A percentile compares a stretch with the other conserved stretches of the same genome.
Conservation (phyloP, 306 rosid genomes). For the Herpetospermum pedunculosum region DNA sequence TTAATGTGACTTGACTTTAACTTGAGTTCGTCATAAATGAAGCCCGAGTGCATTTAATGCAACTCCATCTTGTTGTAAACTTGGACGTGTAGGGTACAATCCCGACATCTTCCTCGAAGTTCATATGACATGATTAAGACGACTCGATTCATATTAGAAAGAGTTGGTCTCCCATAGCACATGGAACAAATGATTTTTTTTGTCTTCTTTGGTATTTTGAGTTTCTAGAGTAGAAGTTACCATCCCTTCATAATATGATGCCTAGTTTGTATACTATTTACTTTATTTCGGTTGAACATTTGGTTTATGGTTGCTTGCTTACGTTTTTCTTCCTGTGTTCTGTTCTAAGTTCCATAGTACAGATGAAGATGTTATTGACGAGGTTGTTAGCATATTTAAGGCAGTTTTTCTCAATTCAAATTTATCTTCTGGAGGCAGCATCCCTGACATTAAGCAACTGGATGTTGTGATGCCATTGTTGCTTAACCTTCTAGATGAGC, state of each 20-base stretch:
- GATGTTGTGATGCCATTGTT: slow-evolving; percentile 47
- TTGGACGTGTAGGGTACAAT: no score
- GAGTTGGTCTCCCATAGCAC: neutral
- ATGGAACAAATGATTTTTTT: neutral
- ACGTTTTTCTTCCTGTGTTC: neutral
- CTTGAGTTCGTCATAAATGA: no score
- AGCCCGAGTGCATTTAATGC: no score
- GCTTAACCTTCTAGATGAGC: slow-evolving; percentile 75
- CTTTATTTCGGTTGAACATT: neutral
- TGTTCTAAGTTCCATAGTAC: slow-evolving; percentile 55
- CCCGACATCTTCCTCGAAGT: no score
- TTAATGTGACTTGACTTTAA: no score
- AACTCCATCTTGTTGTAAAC: no score
- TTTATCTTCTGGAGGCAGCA: slow-evolving; percentile 32
- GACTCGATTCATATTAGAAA: no score
- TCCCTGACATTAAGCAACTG: slow-evolving; percentile 28
- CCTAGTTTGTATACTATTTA: neutral
- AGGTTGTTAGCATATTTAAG: slow-evolving; percentile 60
- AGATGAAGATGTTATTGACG: slow-evolving; percentile 56
- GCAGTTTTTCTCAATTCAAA: slow-evolving; percentile 53
- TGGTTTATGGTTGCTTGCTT: slow-evolving; percentile 7
- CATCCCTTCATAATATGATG: neutral
- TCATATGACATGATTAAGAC: no score
- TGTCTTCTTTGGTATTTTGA: neutral
- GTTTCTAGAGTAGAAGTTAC: slow-evolving; percentile 1